Evolutionary conservation across 345 rosid species (phyloP), one percentile per base, ranked within the genome.

Genomic region (Passiflora organensis): DNA sequence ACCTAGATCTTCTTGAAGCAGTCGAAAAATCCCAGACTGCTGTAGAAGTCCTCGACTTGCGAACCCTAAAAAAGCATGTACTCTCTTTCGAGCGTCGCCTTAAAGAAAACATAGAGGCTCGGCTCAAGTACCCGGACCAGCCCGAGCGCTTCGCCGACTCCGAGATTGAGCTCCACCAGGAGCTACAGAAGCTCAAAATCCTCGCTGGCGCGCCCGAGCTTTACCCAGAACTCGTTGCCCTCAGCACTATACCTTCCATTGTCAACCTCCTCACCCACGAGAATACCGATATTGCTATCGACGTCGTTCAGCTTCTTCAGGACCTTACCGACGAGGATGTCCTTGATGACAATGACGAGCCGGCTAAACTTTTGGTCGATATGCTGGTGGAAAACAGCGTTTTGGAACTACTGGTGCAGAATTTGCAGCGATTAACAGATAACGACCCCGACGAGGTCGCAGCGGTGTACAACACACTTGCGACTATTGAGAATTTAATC

Each of bases 1-100:
- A 88, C 70, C 72, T 83, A 54, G 79, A 89, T 51, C 86, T 91
- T 20, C 88, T 91, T 6, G 96, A 91, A 72, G 96, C 95, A 48
- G 49, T 88, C 2, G 98, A 88, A 64, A 82, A 81, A 55, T 83
- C 95, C 48, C 89, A 85, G 2, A 56, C 23, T 51, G 37, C 75
- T 52, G 82, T 87, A 8, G 95, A 88, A 32, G 76, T 68, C 17
- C 84, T 91, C 28, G 98, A 91, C 81, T 72, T 78, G 43, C 86
- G 86, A 52, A 69, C 90, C 56, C 77, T 91, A 11, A 88, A 88
- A 62, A 91, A 84, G 74, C 85, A 84, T 2, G 93, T 88, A 18
- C 87, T 91, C 50, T 82, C 98, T 58, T 91, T 91, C 80, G 98
- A 91, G 78, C 93, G 96, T 8, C 96, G 96, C 38, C 87, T 84